Evolutionary conservation across 805 yeast genomes (phyloP).

Genomic region (Yamadazyma takamatsuzukensis): DNA sequence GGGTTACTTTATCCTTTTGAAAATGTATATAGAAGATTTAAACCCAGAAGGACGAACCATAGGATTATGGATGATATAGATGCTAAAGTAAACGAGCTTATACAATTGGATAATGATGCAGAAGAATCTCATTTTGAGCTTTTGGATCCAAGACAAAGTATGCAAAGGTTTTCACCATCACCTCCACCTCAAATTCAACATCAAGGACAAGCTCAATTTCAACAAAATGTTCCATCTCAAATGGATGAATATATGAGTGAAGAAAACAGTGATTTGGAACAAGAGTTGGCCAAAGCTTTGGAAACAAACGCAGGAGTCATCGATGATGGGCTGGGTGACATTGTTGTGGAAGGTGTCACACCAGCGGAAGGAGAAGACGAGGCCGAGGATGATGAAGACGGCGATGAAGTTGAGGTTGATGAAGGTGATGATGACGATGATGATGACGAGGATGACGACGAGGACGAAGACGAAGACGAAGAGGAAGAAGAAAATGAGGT

Average conservation of each 20-base stretch:
- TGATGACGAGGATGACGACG: slow-evolving; percentile 54
- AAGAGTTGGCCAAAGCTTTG: slow-evolving; percentile 56
- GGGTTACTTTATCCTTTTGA: slow-evolving; percentile 83
- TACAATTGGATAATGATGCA: slow-evolving; percentile 77
- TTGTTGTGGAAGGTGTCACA: slow-evolving; percentile 5
- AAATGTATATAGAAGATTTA: slow-evolving; percentile 64
- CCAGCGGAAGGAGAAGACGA: slow-evolving; percentile 20
- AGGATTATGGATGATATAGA: slow-evolving; percentile 76
- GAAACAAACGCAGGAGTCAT: slow-evolving; percentile 34
- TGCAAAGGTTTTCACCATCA: slow-evolving; percentile 25
- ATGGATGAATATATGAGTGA: slow-evolving; percentile 28
- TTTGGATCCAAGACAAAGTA: slow-evolving; percentile 47
- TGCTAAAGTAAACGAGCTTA: slow-evolving; percentile 68
- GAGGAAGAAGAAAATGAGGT: slow-evolving; percentile 48
- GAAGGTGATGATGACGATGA: slow-evolving; percentile 53
- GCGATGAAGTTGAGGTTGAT: slow-evolving; percentile 43
- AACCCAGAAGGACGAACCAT: slow-evolving; percentile 66
- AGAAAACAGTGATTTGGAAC: slow-evolving; percentile 35
- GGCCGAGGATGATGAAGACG: slow-evolving; percentile 37
- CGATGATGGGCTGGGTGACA: slow-evolving; percentile 35
- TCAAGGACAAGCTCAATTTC: slow-evolving; percentile 3
- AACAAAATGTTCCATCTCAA: too few species aligned
- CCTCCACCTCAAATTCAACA: slow-evolving; percentile 19
- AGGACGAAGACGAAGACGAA: slow-evolving; percentile 50
- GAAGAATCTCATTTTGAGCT: slow-evolving; percentile 76